These are phyloP conservation scores for Metarhizium anisopliae DNA, from an alignment of 2,329 filamentous ascomycete species.

Conservation along the genomic window DNA sequence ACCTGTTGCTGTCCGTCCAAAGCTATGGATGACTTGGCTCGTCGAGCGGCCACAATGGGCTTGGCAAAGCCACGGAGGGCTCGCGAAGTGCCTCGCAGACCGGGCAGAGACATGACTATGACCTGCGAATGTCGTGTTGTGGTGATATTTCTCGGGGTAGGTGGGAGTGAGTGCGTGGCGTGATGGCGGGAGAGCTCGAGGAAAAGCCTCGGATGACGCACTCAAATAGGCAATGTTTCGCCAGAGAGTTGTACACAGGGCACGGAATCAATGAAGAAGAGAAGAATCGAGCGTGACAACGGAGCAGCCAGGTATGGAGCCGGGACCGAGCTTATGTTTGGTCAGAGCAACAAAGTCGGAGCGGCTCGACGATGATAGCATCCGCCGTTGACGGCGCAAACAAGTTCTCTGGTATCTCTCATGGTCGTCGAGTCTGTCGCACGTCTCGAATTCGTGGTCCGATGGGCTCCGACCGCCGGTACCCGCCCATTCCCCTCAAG, in stretches of 20 bases:
- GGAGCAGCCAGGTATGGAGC: background rate
- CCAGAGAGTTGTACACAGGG: no score
- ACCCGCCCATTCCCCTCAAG: constrained; percentile 6
- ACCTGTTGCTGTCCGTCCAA: constrained; percentile 54
- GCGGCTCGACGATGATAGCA: background rate
- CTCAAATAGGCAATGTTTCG: constrained; percentile 16
- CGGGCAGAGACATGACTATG: constrained; percentile 35
- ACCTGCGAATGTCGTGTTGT: constrained; percentile 9
- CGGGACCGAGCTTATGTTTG: background rate
- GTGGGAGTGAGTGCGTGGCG: background rate
- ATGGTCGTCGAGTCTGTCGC: no score
- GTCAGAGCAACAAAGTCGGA: background rate
- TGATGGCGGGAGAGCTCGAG: constrained; percentile 10
- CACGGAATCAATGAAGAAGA: background rate
- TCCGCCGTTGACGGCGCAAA: background rate
- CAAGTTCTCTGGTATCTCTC: background rate
- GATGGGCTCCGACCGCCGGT: constrained; percentile 15
- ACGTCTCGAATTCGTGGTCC: constrained; percentile 1
- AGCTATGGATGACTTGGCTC: constrained; percentile 36
- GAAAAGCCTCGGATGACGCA: constrained; percentile 30
- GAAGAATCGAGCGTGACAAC: background rate
- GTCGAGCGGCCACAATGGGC: constrained; percentile 20
- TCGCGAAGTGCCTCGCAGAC: constrained; percentile 39
- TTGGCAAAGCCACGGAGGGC: constrained; percentile 34
- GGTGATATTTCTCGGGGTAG: constrained; percentile 3